These are phyloP conservation scores for Ganoderma lingzhi DNA, from an alignment of 1,284 basidiomycete genomes.

Conservation along the genomic window DNA sequence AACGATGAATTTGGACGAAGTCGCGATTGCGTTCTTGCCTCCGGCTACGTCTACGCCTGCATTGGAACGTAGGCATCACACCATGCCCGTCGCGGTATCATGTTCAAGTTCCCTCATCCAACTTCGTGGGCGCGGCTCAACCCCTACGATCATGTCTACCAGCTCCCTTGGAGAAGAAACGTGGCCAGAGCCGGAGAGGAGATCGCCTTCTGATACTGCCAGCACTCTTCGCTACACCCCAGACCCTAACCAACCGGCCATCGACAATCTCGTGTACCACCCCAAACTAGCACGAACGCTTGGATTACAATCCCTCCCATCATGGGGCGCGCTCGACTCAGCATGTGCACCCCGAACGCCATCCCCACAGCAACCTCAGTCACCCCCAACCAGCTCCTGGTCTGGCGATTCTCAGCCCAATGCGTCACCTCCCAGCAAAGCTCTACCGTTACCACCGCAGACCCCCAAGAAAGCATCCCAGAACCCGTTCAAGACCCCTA, in stretches of 20 bases:
- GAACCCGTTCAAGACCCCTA: conserved; percentile 23
- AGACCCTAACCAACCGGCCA: conserved; percentile 11
- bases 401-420: background rate
- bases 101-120: background rate
- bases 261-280: conserved; percentile 23
- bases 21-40: conserved; percentile 5
- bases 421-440: background rate
- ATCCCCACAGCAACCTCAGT: background rate
- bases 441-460: conserved; percentile 5
- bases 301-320: conserved; percentile 17
- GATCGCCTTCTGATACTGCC: background rate
- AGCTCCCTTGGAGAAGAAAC: background rate
- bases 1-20: conserved; percentile 11
- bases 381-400: conserved; percentile 15
- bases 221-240: background rate
- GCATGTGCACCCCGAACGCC: background rate
- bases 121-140: conserved; percentile 2
- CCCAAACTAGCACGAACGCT: conserved; percentile 30
- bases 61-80: background rate
- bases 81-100: background rate
- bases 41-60: background rate
- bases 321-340: background rate
- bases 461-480: conserved; percentile 16
- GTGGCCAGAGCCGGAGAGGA: too few species aligned
- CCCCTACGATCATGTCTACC: background rate